phyloP scores from a whole-genome alignment of 768 basidiomycete genomes.

The Phanerodontia chrysosporium region DNA sequence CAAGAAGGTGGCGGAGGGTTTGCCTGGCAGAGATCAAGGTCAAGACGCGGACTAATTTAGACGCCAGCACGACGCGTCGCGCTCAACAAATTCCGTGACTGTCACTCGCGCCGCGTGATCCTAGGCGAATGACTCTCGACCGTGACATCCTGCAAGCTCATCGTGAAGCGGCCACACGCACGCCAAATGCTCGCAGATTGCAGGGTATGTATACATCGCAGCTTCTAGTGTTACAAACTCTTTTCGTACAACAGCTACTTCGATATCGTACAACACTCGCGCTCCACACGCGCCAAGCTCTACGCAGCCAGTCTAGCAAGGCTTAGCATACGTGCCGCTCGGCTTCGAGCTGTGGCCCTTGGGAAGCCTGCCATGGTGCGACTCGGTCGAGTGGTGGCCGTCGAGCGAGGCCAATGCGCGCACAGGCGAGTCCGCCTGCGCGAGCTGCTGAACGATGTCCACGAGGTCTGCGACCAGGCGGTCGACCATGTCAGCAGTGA shows the following conservation, averaged over 20 bases:
- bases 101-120: background rate
- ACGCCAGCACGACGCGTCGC: conserved; percentile 4
- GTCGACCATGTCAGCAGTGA: conserved; percentile 44
- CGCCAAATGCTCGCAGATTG: too few species aligned
- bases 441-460: conserved; percentile 59
- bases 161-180: too few species aligned
- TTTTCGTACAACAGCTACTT: too few species aligned
- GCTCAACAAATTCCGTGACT: background rate
- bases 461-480: conserved; percentile 67
- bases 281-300: too few species aligned
- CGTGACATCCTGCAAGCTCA: too few species aligned
- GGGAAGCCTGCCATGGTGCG: conserved; percentile 42
- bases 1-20: background rate
- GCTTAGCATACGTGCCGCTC: conserved; percentile 65
- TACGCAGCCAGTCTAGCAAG: conserved; percentile 52
- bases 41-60: conserved; percentile 3
- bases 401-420: conserved; percentile 50
- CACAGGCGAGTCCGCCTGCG: conserved; percentile 38
- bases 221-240: too few species aligned
- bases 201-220: too few species aligned
- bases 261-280: too few species aligned
- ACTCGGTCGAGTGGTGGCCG: conserved; percentile 28
- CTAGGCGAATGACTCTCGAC: too few species aligned
- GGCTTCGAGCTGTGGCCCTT: conserved; percentile 38
- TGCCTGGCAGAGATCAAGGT: background rate